phyloP scores from a whole-genome alignment of 176 grass and related monocot genomes.

The Rhipidocladum racemiflorum region DNA sequence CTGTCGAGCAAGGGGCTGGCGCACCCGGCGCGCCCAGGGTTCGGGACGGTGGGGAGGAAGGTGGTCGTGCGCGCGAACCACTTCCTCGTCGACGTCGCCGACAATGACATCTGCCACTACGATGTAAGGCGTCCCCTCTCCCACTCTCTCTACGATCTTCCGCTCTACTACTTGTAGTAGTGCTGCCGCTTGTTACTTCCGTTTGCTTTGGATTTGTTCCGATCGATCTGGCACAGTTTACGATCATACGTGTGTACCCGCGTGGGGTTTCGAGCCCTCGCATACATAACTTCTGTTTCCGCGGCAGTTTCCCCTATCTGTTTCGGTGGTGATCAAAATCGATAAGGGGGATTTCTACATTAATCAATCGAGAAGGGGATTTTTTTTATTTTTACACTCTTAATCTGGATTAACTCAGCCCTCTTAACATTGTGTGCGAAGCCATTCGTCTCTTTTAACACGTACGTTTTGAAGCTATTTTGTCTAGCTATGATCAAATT shows the following conservation, averaged over 20 bases:
- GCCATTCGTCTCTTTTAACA: not conserved
- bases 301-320: no score
- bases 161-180: not conserved
- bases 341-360: not conserved
- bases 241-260: not conserved
- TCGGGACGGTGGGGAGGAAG: conserved; percentile 21
- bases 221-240: not conserved
- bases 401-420: no score
- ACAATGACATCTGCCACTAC: conserved; percentile 59
- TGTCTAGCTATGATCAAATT: not conserved
- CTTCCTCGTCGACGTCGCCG: conserved; percentile 39
- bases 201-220: not conserved
- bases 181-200: not conserved
- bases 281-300: not conserved
- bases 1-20: conserved; percentile 38
- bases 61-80: conserved; percentile 55
- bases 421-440: not conserved
- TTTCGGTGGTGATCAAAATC: not conserved
- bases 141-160: not conserved
- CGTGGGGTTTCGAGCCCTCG: not conserved
- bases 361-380: not conserved
- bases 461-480: not conserved
- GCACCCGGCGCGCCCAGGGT: conserved; percentile 33
- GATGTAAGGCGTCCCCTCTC: conserved; percentile 40
- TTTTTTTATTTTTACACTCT: no score